Base-by-base conservation (phyloP, 768 basidiomycete species). In the Rhizopogon roseolus region DNA sequence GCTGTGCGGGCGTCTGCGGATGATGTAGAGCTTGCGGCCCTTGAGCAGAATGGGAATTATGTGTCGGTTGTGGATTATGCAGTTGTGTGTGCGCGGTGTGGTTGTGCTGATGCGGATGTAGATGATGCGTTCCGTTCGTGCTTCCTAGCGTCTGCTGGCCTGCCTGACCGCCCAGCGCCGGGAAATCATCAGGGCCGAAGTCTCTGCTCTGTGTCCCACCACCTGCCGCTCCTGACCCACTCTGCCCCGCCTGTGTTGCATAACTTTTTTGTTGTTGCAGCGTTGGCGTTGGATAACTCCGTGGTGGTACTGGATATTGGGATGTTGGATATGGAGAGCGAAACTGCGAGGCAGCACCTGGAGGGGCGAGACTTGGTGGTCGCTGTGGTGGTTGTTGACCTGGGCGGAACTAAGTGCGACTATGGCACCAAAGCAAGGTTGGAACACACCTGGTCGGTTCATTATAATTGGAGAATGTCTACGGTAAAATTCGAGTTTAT, bases 1-100 rank as follows among this genome's bases (percentile, higher is more conserved):
- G 95, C 67, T 97, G 91, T 42, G 93, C 92, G 2, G 95, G 93
- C 41, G 91, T 92, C 67, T 91, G 88, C 55, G 91, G 87, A 69
- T 80, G 80, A 57, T 77, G 81, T 62, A 70, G 75, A 39, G 66
- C 64, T 45, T 69, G 67, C 34, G 34, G 34, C 11, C 34, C 34
- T 36, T 28, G 60, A 58, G 62, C 5, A 48, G 32, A 48, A 48
- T 45, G 63, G 49, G 32, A 56, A 50, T 32, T 62, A 58, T 16
- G 53, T n/a, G 37, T 53, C 50, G n/a, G 57, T 41, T 25, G 54
- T 41, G 52, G 63, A 48, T 56, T 68, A 55, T 61, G 65, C 14
- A 60, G 57, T 57, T 69, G 73, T 14, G 59, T 56, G 22, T 64
- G 67, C 43, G 63, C 58, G 25, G 27, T 57, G 53, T 66, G 67